Evolutionary conservation across 805 yeast genomes (phyloP), one percentile per base, ranked within the genome.

Genomic region (Tetrapisispora namnaoensis): DNA sequence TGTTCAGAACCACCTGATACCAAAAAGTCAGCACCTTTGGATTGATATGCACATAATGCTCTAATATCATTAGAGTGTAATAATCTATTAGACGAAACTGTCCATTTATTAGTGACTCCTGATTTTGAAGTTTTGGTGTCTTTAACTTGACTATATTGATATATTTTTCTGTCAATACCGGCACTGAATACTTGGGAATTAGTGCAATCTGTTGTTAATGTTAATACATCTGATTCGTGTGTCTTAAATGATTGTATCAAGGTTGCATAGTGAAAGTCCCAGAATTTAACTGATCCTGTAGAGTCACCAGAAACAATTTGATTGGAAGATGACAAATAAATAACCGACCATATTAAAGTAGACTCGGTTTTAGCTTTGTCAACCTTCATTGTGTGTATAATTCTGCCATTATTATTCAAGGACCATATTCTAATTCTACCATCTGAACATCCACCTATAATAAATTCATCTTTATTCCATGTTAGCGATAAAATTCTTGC

Each of bases 281-380:
- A 93, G 54, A 93, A 77, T 66, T 91, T 91, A 46, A 93, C 78
- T 9, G 86, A 75, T 1, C 99, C 99, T 1, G 97, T 91, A 6
- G 97, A 89, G 69, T 93, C 99, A 48, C 98, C 99, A 51, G 89
- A 80, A n/a, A 87, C 95, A 50, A 93, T 76, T 63, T 88, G 95
- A 48, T 78, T 73, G 45, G 77, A 76, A 39, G 71, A 63, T 5
- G 83, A 80, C 50, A 90, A 69, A 32, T 81, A 80, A 42, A 75
- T 57, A 1, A 93, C 80, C 35, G 88, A 75, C 99, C 99, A 93
- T 8, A 93, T 93, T 52, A 93, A 72, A 3, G 98, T 89, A 47
- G 93, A 80, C 62, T 86, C 96, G 3, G 42, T 35, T 34, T 78
- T 78, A 21, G 91, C 77, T 65, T 86, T 88, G 66, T 93, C 99